A percentile compares a stretch with the other conserved stretches of the same genome.
phyloP scores from a whole-genome alignment of 257 asterid genomes.

The Datura wrightii region DNA sequence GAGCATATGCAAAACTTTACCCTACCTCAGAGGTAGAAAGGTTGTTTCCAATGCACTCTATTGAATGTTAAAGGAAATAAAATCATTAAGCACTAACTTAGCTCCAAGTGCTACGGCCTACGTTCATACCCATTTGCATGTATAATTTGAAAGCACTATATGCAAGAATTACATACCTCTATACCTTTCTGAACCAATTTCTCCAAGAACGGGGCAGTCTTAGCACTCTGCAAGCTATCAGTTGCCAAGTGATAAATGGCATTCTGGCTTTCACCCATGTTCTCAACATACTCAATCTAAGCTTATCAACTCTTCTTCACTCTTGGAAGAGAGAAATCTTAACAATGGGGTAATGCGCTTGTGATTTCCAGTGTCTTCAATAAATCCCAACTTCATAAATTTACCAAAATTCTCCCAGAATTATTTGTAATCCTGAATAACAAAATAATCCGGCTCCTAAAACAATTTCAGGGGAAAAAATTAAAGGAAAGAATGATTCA shows the following conservation, averaged over 20 bases:
- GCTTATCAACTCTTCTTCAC: slow-evolving; percentile 55
- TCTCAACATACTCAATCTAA: slow-evolving; percentile 84
- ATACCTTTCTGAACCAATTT: slow-evolving; percentile 85
- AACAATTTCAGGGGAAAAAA: neutral
- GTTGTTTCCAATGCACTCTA: neutral
- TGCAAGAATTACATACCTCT: slow-evolving; percentile 64
- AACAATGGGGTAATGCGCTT: neutral
- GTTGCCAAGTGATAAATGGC: slow-evolving; percentile 89
- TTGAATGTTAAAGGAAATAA: neutral
- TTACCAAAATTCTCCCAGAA: slow-evolving; percentile 98
- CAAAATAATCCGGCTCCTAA: slow-evolving; percentile 14
- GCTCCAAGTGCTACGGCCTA: neutral
- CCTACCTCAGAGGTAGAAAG: no score
- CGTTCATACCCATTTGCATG: neutral
- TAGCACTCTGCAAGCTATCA: slow-evolving; percentile 91
- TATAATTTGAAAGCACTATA: neutral
- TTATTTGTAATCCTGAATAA: slow-evolving; percentile 79
- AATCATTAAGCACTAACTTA: neutral
- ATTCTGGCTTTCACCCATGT: slow-evolving; percentile 86
- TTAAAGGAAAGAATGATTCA: neutral
- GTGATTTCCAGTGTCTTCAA: slow-evolving; percentile 84
- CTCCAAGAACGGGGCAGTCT: slow-evolving; percentile 93
- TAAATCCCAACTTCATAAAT: slow-evolving; percentile 88
- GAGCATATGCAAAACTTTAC: no score
- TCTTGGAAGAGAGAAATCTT: slow-evolving; percentile 23